Percentiles rank a stretch among this genome's conserved stretches.
Evolutionary conservation across 805 yeast genomes (phyloP).

Genomic region (Metschnikowia lachancei): DNA sequence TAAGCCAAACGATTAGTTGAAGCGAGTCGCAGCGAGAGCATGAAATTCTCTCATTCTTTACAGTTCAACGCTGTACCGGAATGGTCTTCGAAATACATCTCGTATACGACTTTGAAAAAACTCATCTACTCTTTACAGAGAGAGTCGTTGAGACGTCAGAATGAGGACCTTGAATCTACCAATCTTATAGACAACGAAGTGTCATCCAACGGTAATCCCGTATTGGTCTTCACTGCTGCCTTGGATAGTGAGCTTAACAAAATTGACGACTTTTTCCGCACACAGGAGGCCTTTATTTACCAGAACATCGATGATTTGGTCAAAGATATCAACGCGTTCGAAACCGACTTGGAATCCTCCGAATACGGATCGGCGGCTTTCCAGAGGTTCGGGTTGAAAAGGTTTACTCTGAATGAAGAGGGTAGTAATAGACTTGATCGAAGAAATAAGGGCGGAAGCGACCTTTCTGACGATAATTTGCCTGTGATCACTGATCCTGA

Average conservation of each 20-base stretch:
- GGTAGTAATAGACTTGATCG: background rate
- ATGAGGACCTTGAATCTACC: constrained; percentile 32
- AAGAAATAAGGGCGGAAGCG: constrained; percentile 17
- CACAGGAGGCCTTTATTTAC: constrained; percentile 60
- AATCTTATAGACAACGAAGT: constrained; percentile 31
- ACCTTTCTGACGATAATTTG: constrained; percentile 20
- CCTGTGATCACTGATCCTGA: constrained; percentile 32
- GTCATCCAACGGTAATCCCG: constrained; percentile 39
- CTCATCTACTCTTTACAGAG: constrained; percentile 79
- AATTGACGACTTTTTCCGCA: constrained; percentile 69
- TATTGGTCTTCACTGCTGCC: constrained; percentile 62
- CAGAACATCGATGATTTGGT: constrained; percentile 54
- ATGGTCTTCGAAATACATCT: constrained; percentile 91
- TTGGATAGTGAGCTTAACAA: constrained; percentile 74
- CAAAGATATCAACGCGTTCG: constrained; percentile 64
- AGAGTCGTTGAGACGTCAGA: constrained; percentile 39
- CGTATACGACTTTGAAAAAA: constrained; percentile 84
- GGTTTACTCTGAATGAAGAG: constrained; percentile 6
- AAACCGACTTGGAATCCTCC: constrained; percentile 27
- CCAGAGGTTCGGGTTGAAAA: constrained; percentile 11
- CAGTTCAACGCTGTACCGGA: constrained; percentile 98
- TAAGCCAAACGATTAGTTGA: background rate
- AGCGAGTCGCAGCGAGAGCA: constrained; percentile 23
- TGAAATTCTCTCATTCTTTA: constrained; percentile 94
- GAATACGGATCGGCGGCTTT: constrained; percentile 11